Evolutionary conservation across 2,329 filamentous ascomycete species (phyloP), one percentile per base, ranked within the genome.

Genomic region (Xylariaceae sp.): DNA sequence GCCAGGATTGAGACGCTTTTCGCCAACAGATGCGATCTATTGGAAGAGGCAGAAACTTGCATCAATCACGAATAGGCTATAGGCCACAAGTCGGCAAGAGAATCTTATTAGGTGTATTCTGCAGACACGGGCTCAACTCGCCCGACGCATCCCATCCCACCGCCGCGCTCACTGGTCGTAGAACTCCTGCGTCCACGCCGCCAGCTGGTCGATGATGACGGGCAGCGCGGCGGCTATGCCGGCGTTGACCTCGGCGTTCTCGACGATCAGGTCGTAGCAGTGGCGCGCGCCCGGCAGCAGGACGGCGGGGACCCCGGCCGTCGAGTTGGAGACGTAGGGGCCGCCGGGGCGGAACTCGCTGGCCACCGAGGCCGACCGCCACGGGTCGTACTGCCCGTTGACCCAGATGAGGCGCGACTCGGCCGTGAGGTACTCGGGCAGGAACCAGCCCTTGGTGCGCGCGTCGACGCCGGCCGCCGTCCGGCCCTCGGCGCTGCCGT

Each of bases 341-440:
- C 76, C 75, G 5, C 64, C 0, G 73, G 7, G 71, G 14, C 74
- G 61, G 48, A 67, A 65, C 17, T 64, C 58, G 13, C 70, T 71
- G 1, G 65, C 68, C 1, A 79, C 65, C 4, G 65, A 65, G 0
- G 68, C 63, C 4, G 70, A 64, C 21, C 67, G 61, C 76, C 75
- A 80, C 5, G 75, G 76, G 49, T 80, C 76, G 35, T 60, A 71
- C 51, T 75, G 61, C 27, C 69, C 75, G 44, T 79, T 78, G 5
- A 67, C 63, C 60, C 68, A 78, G 17, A 78, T 60, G 15, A 81
- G 55, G 3, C 74, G 65, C 12, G 65, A 45, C 17, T 35, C 29
- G 10, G 27, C n/a, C 22, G 40, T 30, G 5, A 42, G 69, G 2
- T 66, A 69, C 35, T 72, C 55, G 23, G 61, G 64, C 16, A 65